A percentile compares a stretch with the other conserved stretches of the same genome.
phyloP scores from a whole-genome alignment of 2,329 filamentous ascomycete species.

The Plenodomus tracheiphilus region DNA sequence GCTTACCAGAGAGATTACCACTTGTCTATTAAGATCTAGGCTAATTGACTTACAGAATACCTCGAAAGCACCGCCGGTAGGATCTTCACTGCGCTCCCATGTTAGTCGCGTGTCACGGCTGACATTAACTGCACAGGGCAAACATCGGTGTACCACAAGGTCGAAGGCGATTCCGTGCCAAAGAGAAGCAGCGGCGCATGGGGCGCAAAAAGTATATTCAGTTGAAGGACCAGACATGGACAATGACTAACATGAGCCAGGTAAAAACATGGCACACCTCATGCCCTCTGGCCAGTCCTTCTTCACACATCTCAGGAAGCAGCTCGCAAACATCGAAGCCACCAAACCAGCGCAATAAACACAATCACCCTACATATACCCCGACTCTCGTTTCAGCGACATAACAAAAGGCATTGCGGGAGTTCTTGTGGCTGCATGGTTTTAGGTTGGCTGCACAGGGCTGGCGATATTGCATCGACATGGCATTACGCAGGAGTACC shows the following conservation, averaged over 20 bases:
- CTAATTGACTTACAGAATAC: slow-evolving; percentile 31
- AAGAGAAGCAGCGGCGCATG: slow-evolving; percentile 45
- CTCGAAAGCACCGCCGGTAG: slow-evolving; percentile 36
- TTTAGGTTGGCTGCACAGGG: slow-evolving; percentile 17
- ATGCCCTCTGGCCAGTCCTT: slow-evolving; percentile 52
- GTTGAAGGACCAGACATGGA: not conserved
- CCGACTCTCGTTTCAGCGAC: slow-evolving; percentile 36
- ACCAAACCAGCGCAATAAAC: slow-evolving; percentile 33
- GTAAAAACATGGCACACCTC: slow-evolving; percentile 42
- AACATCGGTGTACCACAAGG: slow-evolving; percentile 42
- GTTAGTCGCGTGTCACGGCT: slow-evolving; percentile 15
- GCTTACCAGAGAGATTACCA: not conserved
- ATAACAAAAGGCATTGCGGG: slow-evolving; percentile 41
- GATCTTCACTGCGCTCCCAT: slow-evolving; percentile 5
- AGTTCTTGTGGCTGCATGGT: slow-evolving; percentile 31
- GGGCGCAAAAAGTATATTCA: slow-evolving; percentile 44
- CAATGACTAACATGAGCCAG: slow-evolving; percentile 25
- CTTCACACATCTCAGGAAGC: slow-evolving; percentile 52
- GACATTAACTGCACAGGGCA: slow-evolving; percentile 28
- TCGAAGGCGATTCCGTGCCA: slow-evolving; percentile 44
- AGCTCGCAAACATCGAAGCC: slow-evolving; percentile 47
- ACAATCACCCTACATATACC: slow-evolving; percentile 10
- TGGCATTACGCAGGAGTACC: slow-evolving; percentile 17
- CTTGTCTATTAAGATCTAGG: slow-evolving; percentile 2
- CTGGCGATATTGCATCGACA: slow-evolving; percentile 16